Evolutionary conservation across 805 yeast species (phyloP), one percentile per base, ranked within the genome.

Genomic region (Cyberlindnera nakhonratchasimensis): DNA sequence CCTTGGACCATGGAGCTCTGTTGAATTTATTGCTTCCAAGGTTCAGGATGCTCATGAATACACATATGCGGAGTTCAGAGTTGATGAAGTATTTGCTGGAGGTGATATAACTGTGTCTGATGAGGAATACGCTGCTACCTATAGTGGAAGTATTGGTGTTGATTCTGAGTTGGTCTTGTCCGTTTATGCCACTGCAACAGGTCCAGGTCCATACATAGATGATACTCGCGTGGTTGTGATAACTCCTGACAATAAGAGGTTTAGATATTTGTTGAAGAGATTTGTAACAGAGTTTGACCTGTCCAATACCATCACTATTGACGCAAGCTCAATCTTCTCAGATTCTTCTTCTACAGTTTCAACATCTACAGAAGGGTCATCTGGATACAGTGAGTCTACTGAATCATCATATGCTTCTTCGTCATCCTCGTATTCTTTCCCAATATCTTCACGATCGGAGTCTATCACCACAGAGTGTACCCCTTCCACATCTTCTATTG

Each of bases 1-100:
- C 85, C 86, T 49, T 76, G 72, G 47, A 72, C 77, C 16, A 77
- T 45, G 48, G 61, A 82, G 87, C 79, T 40, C 74, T 80, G 30
- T 70, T 77, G 41, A 80, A 69, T 51, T 85, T 87, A 11, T 16
- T 8, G 34, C 24, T 12, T 19, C 23, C 11, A 20, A 20, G 17
- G 17, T 16, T 6, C 24, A 6, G 10, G 21, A 71, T 65, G 40
- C 42, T 20, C 28, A 65, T 65, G 31, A 48, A 32, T 39, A 58
- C 54, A 1, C 29, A 29, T 25, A 48, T 49, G 8, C 79, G 58
- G 44, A 69, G 69, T 31, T 52, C 46, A 22, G 69, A 69, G 34
- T 81, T 60, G 13, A 76, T 52, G 11, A 79, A 80, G 12, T 37
- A 11, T 7, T 13, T 13, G 34, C 13, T 14, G 17, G 8, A 13